Base-by-base conservation (phyloP, 1,139 yeast genomes). In the Taphrina populina region DNA sequence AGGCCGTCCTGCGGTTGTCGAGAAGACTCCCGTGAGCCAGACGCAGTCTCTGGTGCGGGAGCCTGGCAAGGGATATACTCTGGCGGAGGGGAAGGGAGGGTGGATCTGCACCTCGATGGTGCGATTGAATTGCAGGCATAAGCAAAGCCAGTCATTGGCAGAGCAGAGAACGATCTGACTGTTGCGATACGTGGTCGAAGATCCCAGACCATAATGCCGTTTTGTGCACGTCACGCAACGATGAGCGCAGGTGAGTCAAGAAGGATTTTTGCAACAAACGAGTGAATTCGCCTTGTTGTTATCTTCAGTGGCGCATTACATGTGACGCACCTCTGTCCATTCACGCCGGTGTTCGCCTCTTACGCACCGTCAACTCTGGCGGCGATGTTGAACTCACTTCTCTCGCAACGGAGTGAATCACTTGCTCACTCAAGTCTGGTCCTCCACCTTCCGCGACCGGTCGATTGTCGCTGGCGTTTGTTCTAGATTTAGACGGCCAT, bases 401-500 rank as follows among this genome's bases (percentile, higher is more conserved):
- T 6, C 47, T 7, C 2, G 36, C 47, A 11, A 41, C 43, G 6
- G 19, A 30, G 54, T 49, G 17, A 17, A 49, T 29, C 6, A 49
- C 41, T 10, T 49, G 46, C 21, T 40, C 44, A 6, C 39, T 20
- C 13, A 49, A 17, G 24, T 49, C 54, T n/a, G 29, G 23, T 8
- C 36, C 46, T 17, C 46, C 26, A 11, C n/a, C 11, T 21, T 26
- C 19, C 1, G 23, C 33, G 3, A 21, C 29, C 7, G 45, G 13
- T 21, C 44, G 11, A n/a, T 44, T 44, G 15, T 49, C 54, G 5
- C 21, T 26, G 4, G 37, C 54, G 17, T 39, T 49, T 21, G 54
- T 49, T 17, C 54, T 17, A 8, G 54, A 26, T 23, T 49, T 49
- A 39, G 46, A 26, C 26, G 54, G 54, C 96, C 97, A 90, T 66